phyloP scores from a whole-genome alignment of 192 early-diverging fungal genomes.

The Coemansia sp. region DNA sequence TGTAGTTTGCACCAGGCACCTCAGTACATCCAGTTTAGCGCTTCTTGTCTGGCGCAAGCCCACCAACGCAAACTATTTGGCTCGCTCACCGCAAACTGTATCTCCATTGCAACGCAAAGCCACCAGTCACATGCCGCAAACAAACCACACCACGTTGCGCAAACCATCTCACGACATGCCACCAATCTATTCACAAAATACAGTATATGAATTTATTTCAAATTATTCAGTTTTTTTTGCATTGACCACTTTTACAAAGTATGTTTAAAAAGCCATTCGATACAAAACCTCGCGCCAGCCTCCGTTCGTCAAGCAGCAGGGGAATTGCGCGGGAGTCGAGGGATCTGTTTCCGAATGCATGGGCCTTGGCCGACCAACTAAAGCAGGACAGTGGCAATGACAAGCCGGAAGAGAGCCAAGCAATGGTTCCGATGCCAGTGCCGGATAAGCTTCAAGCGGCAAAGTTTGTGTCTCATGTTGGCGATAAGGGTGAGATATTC shows the following conservation, averaged over 20 bases:
- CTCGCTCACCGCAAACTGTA: too few relatives aligned
- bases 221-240: background rate
- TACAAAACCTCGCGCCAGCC: constrained; percentile 66
- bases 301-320: constrained; percentile 69
- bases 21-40: too few relatives aligned
- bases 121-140: too few relatives aligned
- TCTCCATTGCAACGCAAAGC: too few relatives aligned
- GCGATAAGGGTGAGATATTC: constrained; percentile 65
- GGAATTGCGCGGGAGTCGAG: constrained; percentile 65
- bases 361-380: constrained; percentile 14
- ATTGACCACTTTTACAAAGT: background rate
- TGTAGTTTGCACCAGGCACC: too few relatives aligned
- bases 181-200: too few relatives aligned
- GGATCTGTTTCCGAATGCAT: constrained; percentile 45
- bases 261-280: constrained; percentile 80
- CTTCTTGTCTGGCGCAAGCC: too few relatives aligned
- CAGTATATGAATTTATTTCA: too few relatives aligned
- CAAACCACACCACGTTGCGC: too few relatives aligned
- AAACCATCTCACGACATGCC: too few relatives aligned
- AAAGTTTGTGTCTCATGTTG: constrained; percentile 67
- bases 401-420: constrained; percentile 24
- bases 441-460: constrained; percentile 62
- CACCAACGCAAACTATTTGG: too few relatives aligned
- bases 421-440: constrained; percentile 14
- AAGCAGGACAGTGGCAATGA: background rate